These are phyloP conservation scores for Scheffersomyces amazonensis DNA, from an alignment of 805 yeast species.

Conservation along the genomic window DNA sequence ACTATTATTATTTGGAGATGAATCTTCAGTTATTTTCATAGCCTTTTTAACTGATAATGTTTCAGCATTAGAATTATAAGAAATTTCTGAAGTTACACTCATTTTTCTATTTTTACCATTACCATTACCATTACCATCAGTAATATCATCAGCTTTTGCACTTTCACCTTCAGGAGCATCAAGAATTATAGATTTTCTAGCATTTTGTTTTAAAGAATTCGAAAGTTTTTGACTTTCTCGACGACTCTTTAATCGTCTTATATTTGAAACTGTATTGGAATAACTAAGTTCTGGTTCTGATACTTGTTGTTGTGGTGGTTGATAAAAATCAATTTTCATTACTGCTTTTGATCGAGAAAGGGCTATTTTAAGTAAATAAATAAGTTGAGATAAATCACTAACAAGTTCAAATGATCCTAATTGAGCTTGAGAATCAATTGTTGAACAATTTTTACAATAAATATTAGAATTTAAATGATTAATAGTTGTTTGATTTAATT, in stretches of 20 bases:
- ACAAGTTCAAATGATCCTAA: constrained; percentile 58
- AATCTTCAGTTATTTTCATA: constrained; percentile 35
- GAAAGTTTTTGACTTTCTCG: constrained; percentile 63
- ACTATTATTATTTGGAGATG: constrained; percentile 26
- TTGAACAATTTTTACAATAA: constrained; percentile 60
- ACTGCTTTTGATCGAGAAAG: constrained; percentile 67
- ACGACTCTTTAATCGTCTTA: constrained; percentile 69
- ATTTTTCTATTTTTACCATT: not conserved
- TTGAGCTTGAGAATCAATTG: constrained; percentile 37
- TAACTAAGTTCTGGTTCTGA: constrained; percentile 46
- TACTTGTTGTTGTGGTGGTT: not conserved
- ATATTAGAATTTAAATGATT: constrained; percentile 34
- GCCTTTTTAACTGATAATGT: constrained; percentile 20
- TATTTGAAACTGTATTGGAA: constrained; percentile 68
- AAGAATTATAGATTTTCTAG: constrained; percentile 62
- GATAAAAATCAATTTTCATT: constrained; percentile 32
- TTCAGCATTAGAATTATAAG: constrained; percentile 20
- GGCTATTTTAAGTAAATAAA: constrained; percentile 80
- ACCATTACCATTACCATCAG: constrained; percentile 6
- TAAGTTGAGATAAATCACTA: constrained; percentile 68
- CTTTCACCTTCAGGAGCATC: constrained; percentile 57
- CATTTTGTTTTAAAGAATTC: constrained; percentile 54
- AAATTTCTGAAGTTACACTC: constrained; percentile 5
- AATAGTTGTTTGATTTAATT: constrained; percentile 46
- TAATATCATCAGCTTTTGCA: constrained; percentile 18